phyloP scores from a whole-genome alignment of 140 eudicot species.

The Ambrosia hybrid region DNA sequence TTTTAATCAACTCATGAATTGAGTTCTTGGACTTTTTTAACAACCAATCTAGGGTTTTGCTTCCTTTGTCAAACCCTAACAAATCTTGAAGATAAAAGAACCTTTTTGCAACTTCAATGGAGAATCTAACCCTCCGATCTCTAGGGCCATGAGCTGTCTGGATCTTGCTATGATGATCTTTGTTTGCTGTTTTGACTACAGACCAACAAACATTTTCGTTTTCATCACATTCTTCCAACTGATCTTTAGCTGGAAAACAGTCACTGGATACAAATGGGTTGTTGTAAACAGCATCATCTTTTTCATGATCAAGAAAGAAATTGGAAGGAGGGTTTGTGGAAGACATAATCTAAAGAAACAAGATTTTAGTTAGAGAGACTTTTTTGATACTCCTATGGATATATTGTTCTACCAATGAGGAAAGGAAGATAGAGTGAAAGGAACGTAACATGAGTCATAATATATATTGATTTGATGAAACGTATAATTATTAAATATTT shows the following conservation, averaged over 20 bases:
- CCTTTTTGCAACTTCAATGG: constrained; percentile 48
- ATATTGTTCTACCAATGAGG: not conserved
- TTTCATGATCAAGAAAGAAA: constrained; percentile 24
- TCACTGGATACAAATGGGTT: constrained; percentile 19
- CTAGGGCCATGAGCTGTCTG: constrained; percentile 51
- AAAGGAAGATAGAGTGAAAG: not conserved
- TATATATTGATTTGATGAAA: not conserved
- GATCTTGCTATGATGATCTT: constrained; percentile 55
- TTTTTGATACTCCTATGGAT: constrained; percentile 8
- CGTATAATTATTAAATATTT: no score
- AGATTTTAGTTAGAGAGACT: not conserved
- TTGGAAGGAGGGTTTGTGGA: constrained; percentile 32
- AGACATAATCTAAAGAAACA: constrained; percentile 34
- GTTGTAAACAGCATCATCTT: constrained; percentile 18
- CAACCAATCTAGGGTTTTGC: constrained; percentile 61
- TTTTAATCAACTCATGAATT: constrained; percentile 36
- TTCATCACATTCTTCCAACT: not conserved
- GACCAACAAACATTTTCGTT: not conserved
- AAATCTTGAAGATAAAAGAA: constrained; percentile 55
- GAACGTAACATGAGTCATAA: not conserved
- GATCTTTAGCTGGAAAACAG: not conserved
- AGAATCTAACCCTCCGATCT: constrained; percentile 57
- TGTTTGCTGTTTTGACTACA: constrained; percentile 25
- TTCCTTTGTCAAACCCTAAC: constrained; percentile 61
- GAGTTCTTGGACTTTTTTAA: constrained; percentile 44